phyloP scores from a whole-genome alignment of 805 yeast genomes.

The Starmerella cellae region DNA sequence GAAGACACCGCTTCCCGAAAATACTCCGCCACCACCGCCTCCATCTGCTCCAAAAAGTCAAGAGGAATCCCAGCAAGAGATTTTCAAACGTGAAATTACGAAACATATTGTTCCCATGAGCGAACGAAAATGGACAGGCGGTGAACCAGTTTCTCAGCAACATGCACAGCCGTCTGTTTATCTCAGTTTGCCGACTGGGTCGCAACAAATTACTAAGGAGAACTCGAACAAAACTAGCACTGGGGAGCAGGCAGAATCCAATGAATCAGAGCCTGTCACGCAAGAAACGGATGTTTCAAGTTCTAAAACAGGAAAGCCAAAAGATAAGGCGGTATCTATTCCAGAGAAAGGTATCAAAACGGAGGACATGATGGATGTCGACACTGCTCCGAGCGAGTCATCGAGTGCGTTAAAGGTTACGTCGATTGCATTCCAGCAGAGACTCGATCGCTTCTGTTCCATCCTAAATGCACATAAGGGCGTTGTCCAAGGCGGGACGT shows the following conservation, averaged over 20 bases:
- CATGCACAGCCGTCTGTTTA: not conserved
- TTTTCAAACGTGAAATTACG: not conserved
- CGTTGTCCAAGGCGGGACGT: slow-evolving; percentile 33
- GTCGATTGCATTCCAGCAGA: slow-evolving; percentile 22
- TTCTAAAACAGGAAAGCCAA: too few relatives aligned
- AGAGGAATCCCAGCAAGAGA: not conserved
- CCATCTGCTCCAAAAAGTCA: not conserved
- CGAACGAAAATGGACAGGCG: slow-evolving; percentile 1
- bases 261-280: too few relatives aligned
- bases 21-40: not conserved
- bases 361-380: too few relatives aligned
- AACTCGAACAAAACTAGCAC: too few relatives aligned
- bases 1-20: slow-evolving; percentile 5
- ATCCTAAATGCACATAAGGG: slow-evolving; percentile 36
- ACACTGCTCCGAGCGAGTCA: too few relatives aligned
- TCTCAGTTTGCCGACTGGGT: not conserved
- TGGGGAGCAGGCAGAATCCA: too few relatives aligned
- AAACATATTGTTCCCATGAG: not conserved
- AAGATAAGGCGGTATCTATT: too few relatives aligned
- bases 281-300: too few relatives aligned
- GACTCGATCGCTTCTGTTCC: slow-evolving; percentile 34
- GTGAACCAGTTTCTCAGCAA: not conserved
- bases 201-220: too few relatives aligned
- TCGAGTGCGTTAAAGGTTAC: not conserved
- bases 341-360: too few relatives aligned